Percentiles rank a stretch among this genome's conserved stretches.
These are phyloP conservation scores for Claviceps monticola DNA, from an alignment of 2,329 filamentous ascomycete genomes.

Conservation along the genomic window DNA sequence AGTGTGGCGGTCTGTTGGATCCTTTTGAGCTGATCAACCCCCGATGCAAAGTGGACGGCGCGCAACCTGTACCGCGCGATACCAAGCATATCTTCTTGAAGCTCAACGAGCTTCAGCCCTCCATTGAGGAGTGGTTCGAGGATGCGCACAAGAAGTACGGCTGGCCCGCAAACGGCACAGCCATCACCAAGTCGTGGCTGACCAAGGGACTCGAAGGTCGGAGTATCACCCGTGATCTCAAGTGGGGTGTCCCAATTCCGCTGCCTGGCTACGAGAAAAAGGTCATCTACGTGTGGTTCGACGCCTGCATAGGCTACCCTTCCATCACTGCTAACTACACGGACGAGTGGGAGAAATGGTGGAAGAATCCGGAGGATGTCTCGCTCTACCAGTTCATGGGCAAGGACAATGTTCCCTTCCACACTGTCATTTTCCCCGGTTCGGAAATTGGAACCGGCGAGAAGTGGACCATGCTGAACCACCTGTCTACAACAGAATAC, in stretches of 20 bases:
- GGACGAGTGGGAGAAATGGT: conserved; percentile 83
- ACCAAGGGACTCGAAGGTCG: conserved; percentile 72
- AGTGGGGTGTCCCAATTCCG: conserved; percentile 62
- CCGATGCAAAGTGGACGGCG: conserved; percentile 79
- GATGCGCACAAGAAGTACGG: conserved; percentile 58
- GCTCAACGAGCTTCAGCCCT: conserved; percentile 67
- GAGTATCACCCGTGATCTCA: conserved; percentile 83
- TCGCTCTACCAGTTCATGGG: conserved; percentile 91
- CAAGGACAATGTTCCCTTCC: conserved; percentile 52
- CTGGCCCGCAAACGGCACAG: conserved; percentile 62
- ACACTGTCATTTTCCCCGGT: conserved; percentile 82
- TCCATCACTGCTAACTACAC: conserved; percentile 90
- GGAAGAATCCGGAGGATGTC: conserved; percentile 79
- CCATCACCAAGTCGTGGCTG: conserved; percentile 70
- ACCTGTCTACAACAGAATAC: conserved; percentile 76
- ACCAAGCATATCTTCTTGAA: conserved; percentile 89
- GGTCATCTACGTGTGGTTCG: conserved; percentile 90
- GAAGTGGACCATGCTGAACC: conserved; percentile 80
- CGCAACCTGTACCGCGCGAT: conserved; percentile 61
- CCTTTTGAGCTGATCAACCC: conserved; percentile 69
- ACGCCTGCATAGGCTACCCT: conserved; percentile 88
- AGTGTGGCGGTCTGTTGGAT: conserved; percentile 58
- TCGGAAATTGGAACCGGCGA: conserved; percentile 74
- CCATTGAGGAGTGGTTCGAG: conserved; percentile 65
- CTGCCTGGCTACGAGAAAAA: conserved; percentile 38